Evolutionary conservation across 2,329 filamentous ascomycete genomes (phyloP).

Genomic region (Rhynchosporium agropyri): DNA sequence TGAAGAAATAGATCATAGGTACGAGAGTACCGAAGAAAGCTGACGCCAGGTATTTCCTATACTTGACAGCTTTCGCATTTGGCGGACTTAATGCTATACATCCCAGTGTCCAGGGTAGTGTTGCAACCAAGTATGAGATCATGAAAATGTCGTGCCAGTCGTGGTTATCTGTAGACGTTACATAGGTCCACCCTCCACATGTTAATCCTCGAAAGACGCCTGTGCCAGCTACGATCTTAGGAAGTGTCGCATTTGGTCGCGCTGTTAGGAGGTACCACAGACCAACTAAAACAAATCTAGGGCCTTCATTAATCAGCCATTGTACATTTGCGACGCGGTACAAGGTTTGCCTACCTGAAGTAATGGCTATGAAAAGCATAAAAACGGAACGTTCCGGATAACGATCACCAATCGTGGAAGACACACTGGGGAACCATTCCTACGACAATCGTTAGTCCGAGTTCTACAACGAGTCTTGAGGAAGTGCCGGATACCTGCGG

Average conservation of each 20-base stretch:
- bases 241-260: conserved; percentile 71
- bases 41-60: conserved; percentile 80
- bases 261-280: conserved; percentile 91
- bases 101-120: conserved; percentile 91
- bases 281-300: conserved; percentile 86
- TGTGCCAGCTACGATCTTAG: conserved; percentile 77
- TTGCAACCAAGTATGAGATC: conserved; percentile 96
- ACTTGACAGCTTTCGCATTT: conserved; percentile 81
- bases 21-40: conserved; percentile 90
- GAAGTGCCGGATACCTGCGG: conserved; percentile 54
- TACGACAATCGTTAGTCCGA: neutral
- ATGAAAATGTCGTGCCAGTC: conserved; percentile 99
- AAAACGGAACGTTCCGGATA: conserved; percentile 97
- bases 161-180: conserved; percentile 97
- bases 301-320: conserved; percentile 56
- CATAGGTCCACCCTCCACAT: conserved; percentile 97
- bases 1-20: conserved; percentile 93
- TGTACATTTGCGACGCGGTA: neutral
- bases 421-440: conserved; percentile 97
- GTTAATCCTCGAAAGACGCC: conserved; percentile 88
- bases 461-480: neutral
- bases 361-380: conserved; percentile 95
- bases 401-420: conserved; percentile 93
- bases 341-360: conserved; percentile 67
- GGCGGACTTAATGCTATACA: conserved; percentile 86